Base-by-base conservation (phyloP, 352 stramenopile genomes). In the Pythium aphanidermatum region DNA sequence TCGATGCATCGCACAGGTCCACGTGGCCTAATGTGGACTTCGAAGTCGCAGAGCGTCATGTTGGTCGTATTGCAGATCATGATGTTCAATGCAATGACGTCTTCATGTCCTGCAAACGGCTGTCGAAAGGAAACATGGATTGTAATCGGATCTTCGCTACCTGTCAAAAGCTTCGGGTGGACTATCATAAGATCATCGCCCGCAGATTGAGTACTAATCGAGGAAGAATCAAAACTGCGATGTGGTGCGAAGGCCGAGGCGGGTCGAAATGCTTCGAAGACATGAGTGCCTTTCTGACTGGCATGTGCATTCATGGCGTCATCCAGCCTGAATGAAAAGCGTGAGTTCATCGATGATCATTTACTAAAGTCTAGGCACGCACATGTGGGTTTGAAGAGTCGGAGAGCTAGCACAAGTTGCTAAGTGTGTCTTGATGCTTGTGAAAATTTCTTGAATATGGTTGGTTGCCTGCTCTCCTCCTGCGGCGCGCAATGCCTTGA, bases 31-130 rank as follows among this genome's bases (percentile, higher is more conserved):
- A 90, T 63, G 3, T 72, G 68, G 42, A 92, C 61, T 60, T 83
- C 73, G 46, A 92, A 77, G 28, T 86, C 74, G 25, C 37, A 71
- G 3, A 89, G 58, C 0, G 75, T 8, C 9, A 86, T 46, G 29
- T 65, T 87, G 41, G 61, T 86, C 23, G 81, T 64, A 40, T 92
- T 92, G 57, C 68, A 83, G 45, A 64, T 83, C 7, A 57, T 70
- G 11, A 92, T 45, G 5, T 59, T 60, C 0, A 90, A 45, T 19
- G 59, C 49, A 10, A 90, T 39, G 2, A 74, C 51, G 7, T 87
- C 66, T 46, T 86, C 71, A 11, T 71, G 65, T 17, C 46, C 51
- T 10, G 46, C 31, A 7, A 66, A 32, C 0, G 66, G 58, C 25
- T 92, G 77, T 2, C 71, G 62, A 41, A 83, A 83, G 8, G 59